Base-by-base conservation (phyloP, 345 rosid species). In the Cardamine resedifolia region DNA sequence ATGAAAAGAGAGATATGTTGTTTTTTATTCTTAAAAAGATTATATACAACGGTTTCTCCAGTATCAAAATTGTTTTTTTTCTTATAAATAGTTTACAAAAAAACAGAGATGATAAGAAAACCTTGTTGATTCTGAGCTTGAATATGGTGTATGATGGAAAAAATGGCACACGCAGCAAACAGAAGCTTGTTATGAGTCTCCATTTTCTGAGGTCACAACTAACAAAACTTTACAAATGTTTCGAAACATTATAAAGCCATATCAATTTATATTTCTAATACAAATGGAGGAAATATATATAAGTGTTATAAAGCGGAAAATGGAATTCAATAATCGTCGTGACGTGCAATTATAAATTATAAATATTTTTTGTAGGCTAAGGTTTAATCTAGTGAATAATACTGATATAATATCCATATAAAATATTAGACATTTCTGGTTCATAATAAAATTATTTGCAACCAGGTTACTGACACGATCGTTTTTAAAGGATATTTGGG, bases 41-140 rank as follows among this genome's bases (percentile, higher is more conserved):
- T 6, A 7, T 30, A 30, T 38, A 38, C 11, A 38, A 38, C 43
- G 43, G 43, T 38, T 38, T 38, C 6, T 38, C 12, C n/a, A 12
- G 5, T 38, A 4, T 38, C 6, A 11, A 38, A 8, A 2, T 33
- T 33, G 0, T 33, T 33, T 33, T 2, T 33, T 7, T 33, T 33
- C n/a, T n/a, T n/a, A n/a, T n/a, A 8, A 33, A 33, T 33, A 0
- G 10, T 33, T 33, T n/a, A n/a, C n/a, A 20, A 19, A 19, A 19
- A 48, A 1, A 20, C 11, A 48, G 2, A 18, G 62, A 30, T 16
- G 10, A 10, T 31, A n/a, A n/a, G 4, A 33, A 31, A 18, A 74
- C 78, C 78, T 66, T 69, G 48, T 57, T 66, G 72, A 74, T 58
- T 64, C 20, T 74, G 78, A 33, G 67, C 44, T 12, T 66, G 67